Evolutionary conservation across 345 rosid genomes (phyloP), one percentile per base, ranked within the genome.

Genomic region (Citrus medica): DNA sequence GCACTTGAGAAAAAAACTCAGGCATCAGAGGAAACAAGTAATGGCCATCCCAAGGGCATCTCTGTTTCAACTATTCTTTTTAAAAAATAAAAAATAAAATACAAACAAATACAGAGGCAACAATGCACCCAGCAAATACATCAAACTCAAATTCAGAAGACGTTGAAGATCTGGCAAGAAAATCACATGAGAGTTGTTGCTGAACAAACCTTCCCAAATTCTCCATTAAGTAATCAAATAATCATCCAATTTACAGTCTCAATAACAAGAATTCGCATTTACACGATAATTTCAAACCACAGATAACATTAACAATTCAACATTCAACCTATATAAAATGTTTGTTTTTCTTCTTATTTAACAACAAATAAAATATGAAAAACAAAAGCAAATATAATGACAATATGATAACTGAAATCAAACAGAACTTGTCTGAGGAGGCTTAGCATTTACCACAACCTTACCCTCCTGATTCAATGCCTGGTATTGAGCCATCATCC

Each of bases 401-500:
- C 38, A 21, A 33, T 38, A 25, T 59, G n/a, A 30, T 10, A 40
- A 53, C 56, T 6, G 28, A 72, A 84, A 55, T 84, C 84, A 82
- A 53, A 68, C 67, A 6, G 82, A 53, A 58, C 84, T 74, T 55
- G 81, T 78, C 63, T 84, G 85, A n/a, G 85, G 78, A 30, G 60
- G 70, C 74, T 48, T 82, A 22, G 71, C 65, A 48, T 76, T 83
- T n/a, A 59, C 79, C 42, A 62, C 80, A 78, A 84, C 86, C 71
- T 82, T 76, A 83, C 85, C 85, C 46, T 88, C 94, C 78, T 84
- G 90, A 76, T 81, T 90, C 65, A 80, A 38, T 17, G 78, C 81
- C 79, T 83, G 86, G 67, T 84, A 90, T 1, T 65, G 87, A 4
- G 84, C 40, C 9, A 62, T 48, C 79, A 78, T 55, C 42, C 79